phyloP scores from a whole-genome alignment of 495 filamentous ascomycete genomes.

The Tuber aestivum region DNA sequence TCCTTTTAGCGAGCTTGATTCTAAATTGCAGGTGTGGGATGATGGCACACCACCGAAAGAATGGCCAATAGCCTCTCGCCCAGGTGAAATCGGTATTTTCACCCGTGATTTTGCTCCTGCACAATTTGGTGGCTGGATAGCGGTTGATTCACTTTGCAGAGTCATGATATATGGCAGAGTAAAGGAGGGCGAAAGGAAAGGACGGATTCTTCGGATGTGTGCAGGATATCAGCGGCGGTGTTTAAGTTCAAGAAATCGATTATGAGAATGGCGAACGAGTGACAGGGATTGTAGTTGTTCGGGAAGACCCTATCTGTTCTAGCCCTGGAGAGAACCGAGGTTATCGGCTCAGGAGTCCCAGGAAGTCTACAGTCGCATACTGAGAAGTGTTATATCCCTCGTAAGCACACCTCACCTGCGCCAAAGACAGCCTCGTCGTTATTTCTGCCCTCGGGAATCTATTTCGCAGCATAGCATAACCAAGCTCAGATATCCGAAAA shows the following conservation, averaged over 20 bases:
- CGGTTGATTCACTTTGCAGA: conserved; percentile 15
- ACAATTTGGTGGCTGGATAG: conserved; percentile 35
- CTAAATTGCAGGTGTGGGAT: too few relatives aligned
- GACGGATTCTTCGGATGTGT: conserved; percentile 32
- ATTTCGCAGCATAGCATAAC: neutral
- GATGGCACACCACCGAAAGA: too few relatives aligned
- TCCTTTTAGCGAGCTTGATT: conserved; percentile 39
- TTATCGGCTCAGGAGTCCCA: too few relatives aligned
- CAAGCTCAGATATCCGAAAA: neutral
- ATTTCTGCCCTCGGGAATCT: neutral
- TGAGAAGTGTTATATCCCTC: too few relatives aligned
- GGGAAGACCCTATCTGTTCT: too few relatives aligned
- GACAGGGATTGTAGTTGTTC: too few relatives aligned
- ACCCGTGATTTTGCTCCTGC: conserved; percentile 11
- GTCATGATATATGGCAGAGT: too few relatives aligned
- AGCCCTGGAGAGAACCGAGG: too few relatives aligned
- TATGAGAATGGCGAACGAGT: too few relatives aligned
- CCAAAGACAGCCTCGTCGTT: neutral
- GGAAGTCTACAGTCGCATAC: too few relatives aligned
- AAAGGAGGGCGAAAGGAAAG: conserved; percentile 28
- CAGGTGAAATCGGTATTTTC: conserved; percentile 29
- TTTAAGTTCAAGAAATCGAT: too few relatives aligned
- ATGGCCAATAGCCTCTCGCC: too few relatives aligned
- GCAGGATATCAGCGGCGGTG: conserved; percentile 15
- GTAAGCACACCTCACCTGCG: neutral